Evolutionary conservation across 306 rosid genomes (phyloP).

Genomic region (Chamaecrista fasciculata): DNA sequence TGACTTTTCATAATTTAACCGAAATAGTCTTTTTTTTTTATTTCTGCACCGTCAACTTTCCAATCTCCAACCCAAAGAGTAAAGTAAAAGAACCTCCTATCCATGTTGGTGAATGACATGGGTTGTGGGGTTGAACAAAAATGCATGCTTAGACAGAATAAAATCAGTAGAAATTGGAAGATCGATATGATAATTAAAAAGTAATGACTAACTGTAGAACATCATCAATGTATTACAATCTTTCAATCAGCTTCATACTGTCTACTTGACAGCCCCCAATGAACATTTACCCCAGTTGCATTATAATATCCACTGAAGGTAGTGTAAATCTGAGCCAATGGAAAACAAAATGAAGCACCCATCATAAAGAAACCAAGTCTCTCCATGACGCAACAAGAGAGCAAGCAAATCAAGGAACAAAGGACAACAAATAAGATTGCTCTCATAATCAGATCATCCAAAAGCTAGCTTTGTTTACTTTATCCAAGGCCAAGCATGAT

Average conservation of each 20-base stretch:
- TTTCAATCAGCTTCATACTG: background rate
- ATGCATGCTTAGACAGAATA: background rate
- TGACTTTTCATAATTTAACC: too few relatives aligned
- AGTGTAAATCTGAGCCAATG: background rate
- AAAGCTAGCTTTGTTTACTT: background rate
- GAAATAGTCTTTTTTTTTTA: too few relatives aligned
- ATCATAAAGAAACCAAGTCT: background rate
- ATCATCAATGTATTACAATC: background rate
- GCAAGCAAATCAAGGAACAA: background rate
- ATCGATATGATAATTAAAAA: background rate
- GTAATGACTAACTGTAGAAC: background rate
- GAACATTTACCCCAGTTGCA: constrained; percentile 8
- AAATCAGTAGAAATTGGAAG: background rate
- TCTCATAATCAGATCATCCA: background rate
- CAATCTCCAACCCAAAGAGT: too few relatives aligned
- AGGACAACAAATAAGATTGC: background rate
- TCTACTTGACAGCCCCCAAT: background rate
- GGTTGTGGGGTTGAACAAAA: too few relatives aligned
- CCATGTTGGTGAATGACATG: too few relatives aligned
- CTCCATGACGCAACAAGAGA: background rate
- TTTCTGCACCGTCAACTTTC: too few relatives aligned
- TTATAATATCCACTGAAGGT: background rate
- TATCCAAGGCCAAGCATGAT: background rate
- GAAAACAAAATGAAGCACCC: background rate
- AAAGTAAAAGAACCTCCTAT: too few relatives aligned